Evolutionary conservation across 345 rosid species (phyloP).

Genomic region (Zanthoxylum bungeanum): DNA sequence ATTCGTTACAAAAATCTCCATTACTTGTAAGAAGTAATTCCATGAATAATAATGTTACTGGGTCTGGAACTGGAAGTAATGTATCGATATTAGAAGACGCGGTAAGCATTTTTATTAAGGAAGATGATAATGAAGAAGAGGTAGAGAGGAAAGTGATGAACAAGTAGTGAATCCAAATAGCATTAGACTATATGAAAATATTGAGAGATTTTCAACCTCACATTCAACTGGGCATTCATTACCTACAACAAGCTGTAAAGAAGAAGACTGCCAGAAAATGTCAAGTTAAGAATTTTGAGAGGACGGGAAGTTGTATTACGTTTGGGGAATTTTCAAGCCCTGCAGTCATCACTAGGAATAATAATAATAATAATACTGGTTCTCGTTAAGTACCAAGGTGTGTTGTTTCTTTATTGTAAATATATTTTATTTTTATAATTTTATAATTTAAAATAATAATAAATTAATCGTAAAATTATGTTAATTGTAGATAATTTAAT

Average conservation of each 20-base stretch:
- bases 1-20: slow-evolving; percentile 33
- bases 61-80: too few relatives aligned
- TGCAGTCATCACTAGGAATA: background rate
- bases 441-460: too few relatives aligned
- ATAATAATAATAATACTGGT: too few relatives aligned
- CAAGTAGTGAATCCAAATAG: background rate
- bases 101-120: slow-evolving; percentile 34
- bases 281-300: slow-evolving; percentile 39
- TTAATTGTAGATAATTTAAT: too few relatives aligned
- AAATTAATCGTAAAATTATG: too few relatives aligned
- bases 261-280: slow-evolving; percentile 53
- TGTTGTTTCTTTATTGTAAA: too few relatives aligned
- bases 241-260: slow-evolving; percentile 32
- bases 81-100: slow-evolving; percentile 20
- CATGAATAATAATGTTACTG: slow-evolving; percentile 5
- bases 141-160: slow-evolving; percentile 20
- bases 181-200: slow-evolving; percentile 1
- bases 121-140: slow-evolving; percentile 25
- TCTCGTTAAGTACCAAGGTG: slow-evolving; percentile 9
- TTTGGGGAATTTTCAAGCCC: slow-evolving; percentile 47
- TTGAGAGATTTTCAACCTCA: slow-evolving; percentile 50
- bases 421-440: too few relatives aligned
- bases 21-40: slow-evolving; percentile 2
- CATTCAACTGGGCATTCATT: slow-evolving; percentile 82
- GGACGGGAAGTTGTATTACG: slow-evolving; percentile 50